Conservation (phyloP, 2,329 filamentous ascomycete genomes). For the Fusarium pseudonygamai region DNA sequence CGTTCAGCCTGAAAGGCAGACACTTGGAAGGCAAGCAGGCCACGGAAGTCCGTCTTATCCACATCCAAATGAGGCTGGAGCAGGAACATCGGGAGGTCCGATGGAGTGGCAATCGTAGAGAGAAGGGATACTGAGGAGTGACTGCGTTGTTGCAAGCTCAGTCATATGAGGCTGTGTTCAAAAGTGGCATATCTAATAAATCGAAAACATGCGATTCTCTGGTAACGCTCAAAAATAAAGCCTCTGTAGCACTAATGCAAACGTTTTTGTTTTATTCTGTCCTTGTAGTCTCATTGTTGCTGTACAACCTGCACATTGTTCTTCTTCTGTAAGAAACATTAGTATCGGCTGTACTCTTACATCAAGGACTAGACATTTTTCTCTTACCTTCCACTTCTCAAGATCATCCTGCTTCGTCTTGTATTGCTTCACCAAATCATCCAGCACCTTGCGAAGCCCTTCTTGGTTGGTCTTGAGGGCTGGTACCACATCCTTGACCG, state of each 20-base stretch:
- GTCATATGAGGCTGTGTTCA: slow-evolving; percentile 2
- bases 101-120: neutral
- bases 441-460: slow-evolving; percentile 90
- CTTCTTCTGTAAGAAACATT: slow-evolving; percentile 71
- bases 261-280: slow-evolving; percentile 29
- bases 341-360: neutral
- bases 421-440: slow-evolving; percentile 96
- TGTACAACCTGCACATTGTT: slow-evolving; percentile 89
- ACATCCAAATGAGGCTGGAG: neutral
- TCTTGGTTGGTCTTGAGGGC: slow-evolving; percentile 93
- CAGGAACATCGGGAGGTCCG: neutral
- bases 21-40: slow-evolving; percentile 6
- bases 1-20: slow-evolving; percentile 21
- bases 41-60: neutral
- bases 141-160: neutral
- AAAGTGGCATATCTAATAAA: neutral
- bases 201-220: neutral
- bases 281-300: slow-evolving; percentile 58
- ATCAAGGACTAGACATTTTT: neutral
- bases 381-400: slow-evolving; percentile 93
- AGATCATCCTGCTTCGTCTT: slow-evolving; percentile 93
- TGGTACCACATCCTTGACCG: slow-evolving; percentile 90
- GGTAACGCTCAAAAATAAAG: neutral
- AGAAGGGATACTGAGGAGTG: neutral
- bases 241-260: neutral